Evolutionary conservation across 371 early-diverging fungal genomes (phyloP), one percentile per base, ranked within the genome.

Genomic region (Haplosporangium sp.): DNA sequence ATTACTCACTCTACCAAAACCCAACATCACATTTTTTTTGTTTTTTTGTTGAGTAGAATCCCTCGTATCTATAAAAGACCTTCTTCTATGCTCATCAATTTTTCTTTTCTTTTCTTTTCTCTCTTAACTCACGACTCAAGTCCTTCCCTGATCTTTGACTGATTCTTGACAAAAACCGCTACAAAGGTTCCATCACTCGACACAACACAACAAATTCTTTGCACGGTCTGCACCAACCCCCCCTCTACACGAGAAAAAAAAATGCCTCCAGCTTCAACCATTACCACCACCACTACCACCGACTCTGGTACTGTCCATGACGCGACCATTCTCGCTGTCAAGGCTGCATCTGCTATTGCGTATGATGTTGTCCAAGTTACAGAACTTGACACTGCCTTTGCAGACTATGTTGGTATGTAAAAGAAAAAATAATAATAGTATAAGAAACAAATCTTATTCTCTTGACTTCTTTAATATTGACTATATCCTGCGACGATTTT

Each of bases 161-260:
- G 27, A 27, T 27, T 27, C 27, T 27, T 27, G 27, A 27, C 27
- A 58, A n/a, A 6, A 35, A 38, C 39, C 58, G n/a, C 58, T 58
- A n/a, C 58, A 38, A 10, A 53, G 10, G 53, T 8, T 10, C 13
- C 8, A 20, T 7, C 53, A n/a, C 45, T 35, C 47, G 27, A 27
- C 27, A 52, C 45, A 13, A 27, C 53, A 39, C 42, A 47, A 11
- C 19, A 45, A n/a, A 47, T n/a, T 27, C 45, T 27, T 67, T 69
- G 73, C 73, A 72, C 78, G 78, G 73, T 77, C 73, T 77, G 73
- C 78, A 72, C 78, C 73, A 69, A 62, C 69, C 66, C 72, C 65
- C 69, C 27, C 27, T 27, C 27, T 27, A 27, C 27, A 65, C 69
- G 59, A 70, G 65, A 69, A 71, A 62, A 62, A 75, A 69, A 60